Percentiles rank a stretch among this genome's conserved stretches.
Evolutionary conservation across 768 basidiomycete genomes (phyloP).

Genomic region (Suillus cothurnatus): DNA sequence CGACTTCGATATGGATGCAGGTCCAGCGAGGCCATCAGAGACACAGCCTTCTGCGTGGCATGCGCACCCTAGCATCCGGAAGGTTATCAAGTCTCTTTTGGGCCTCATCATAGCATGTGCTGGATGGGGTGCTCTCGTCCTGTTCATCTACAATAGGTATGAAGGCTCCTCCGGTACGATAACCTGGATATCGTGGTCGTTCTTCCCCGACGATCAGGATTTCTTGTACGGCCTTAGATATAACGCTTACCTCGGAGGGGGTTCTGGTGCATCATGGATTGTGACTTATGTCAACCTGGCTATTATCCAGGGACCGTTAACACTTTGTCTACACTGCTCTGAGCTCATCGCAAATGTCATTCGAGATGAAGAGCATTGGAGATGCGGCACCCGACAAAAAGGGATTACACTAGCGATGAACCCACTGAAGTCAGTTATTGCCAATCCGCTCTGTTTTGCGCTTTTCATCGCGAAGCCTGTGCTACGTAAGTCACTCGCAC

Average conservation of each 20-base stretch:
- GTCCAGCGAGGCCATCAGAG: too few species aligned
- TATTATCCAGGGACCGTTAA: constrained; percentile 29
- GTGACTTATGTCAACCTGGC: constrained; percentile 29
- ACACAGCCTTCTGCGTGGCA: too few species aligned
- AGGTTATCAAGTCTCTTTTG: too few species aligned
- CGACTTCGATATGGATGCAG: too few species aligned
- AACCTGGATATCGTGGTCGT: constrained; percentile 25
- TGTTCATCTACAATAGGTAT: neutral
- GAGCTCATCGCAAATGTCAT: constrained; percentile 32
- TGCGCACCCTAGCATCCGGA: too few species aligned
- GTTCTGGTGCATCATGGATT: constrained; percentile 21
- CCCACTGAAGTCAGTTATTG: constrained; percentile 26
- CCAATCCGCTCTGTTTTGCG: constrained; percentile 18
- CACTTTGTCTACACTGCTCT: constrained; percentile 30
- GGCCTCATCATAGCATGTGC: too few species aligned
- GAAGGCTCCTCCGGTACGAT: neutral
- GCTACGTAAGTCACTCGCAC: constrained; percentile 21
- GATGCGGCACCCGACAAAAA: constrained; percentile 18
- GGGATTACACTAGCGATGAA: constrained; percentile 21
- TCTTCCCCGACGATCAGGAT: constrained; percentile 25
- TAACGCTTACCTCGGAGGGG: neutral
- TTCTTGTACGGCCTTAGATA: constrained; percentile 14
- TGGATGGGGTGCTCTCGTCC: too few species aligned
- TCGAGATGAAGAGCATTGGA: constrained; percentile 30
- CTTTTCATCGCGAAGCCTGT: constrained; percentile 25